Percentiles rank a stretch among this genome's conserved stretches.
Conservation (phyloP, 2,329 filamentous ascomycete genomes). For the Chaetomium globosum region DNA sequence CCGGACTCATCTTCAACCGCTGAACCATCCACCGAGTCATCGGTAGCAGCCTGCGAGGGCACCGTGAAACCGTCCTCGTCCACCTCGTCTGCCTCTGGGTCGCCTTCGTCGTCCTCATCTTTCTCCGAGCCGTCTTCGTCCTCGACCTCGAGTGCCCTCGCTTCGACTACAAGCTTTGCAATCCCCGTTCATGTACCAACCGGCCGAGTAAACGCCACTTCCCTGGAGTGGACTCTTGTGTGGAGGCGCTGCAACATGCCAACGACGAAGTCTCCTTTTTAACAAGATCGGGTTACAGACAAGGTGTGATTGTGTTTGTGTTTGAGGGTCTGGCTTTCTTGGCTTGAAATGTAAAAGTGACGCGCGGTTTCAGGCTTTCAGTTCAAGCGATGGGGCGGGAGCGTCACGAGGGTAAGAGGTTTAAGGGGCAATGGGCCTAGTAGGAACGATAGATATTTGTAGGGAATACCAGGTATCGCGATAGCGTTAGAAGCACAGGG, state of each 20-base stretch:
- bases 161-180: neutral
- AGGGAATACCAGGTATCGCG: no score
- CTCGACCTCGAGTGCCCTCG: neutral
- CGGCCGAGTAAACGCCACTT: neutral
- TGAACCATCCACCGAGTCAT: neutral
- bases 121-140: neutral
- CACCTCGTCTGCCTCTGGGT: neutral
- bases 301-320: neutral
- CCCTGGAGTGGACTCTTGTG: neutral
- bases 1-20: neutral
- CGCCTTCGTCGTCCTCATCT: neutral
- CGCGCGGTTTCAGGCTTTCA: no score
- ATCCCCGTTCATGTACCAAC: neutral
- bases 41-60: neutral
- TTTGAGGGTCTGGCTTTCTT: neutral
- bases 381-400: no score
- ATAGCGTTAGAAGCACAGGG: no score
- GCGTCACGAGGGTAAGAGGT: no score
- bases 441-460: no score
- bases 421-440: no score
- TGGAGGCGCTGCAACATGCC: slow-evolving; percentile 11
- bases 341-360: neutral
- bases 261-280: neutral
- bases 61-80: neutral
- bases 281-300: neutral